Conservation (phyloP, 495 filamentous ascomycete species). For the Talaromyces liani region DNA sequence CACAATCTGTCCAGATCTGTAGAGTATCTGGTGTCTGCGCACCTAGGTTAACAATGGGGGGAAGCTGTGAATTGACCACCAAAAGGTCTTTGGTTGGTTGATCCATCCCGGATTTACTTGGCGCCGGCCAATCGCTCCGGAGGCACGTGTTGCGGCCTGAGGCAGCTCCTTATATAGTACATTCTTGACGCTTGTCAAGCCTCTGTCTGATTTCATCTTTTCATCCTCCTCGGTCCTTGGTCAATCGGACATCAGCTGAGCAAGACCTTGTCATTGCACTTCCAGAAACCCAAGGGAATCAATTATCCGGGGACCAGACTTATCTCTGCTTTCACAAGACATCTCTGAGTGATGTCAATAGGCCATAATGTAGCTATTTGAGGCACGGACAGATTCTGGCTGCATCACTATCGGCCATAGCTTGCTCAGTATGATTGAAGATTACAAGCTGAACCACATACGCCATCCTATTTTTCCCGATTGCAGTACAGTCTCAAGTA, state of each 20-base stretch:
- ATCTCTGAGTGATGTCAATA: background rate
- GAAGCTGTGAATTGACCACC: slow-evolving; percentile 28
- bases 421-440: background rate
- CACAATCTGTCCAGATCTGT: background rate
- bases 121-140: slow-evolving; percentile 13
- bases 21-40: background rate
- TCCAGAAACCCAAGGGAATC: background rate
- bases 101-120: slow-evolving; percentile 28
- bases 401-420: background rate
- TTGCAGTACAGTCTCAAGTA: background rate
- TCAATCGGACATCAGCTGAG: too few species aligned
- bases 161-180: background rate
- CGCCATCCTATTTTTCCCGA: background rate
- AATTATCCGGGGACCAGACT: background rate
- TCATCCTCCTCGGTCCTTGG: too few species aligned
- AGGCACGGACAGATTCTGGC: background rate
- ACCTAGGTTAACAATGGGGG: background rate
- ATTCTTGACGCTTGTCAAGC: too few species aligned
- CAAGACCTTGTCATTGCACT: too few species aligned
- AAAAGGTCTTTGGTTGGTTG: slow-evolving; percentile 14
- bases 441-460: background rate
- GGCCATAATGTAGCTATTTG: background rate
- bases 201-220: too few species aligned
- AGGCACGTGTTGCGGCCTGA: slow-evolving; percentile 10
- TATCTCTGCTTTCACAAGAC: background rate